phyloP scores from a whole-genome alignment of 805 yeast genomes.

The Yarrowia sp. region DNA sequence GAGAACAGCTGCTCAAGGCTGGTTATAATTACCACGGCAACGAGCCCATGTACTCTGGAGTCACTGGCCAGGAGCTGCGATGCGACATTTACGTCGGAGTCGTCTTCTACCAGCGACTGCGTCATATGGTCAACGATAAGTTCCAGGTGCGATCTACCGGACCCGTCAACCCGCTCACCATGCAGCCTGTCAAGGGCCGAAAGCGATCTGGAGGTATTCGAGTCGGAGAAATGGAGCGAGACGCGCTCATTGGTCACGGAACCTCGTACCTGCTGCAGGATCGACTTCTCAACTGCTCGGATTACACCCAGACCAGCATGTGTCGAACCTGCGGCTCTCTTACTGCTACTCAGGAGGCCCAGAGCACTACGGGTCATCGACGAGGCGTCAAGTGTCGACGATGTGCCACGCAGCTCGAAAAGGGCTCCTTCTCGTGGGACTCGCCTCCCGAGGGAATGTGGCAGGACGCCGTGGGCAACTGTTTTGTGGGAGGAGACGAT shows the following conservation, averaged over 20 bases:
- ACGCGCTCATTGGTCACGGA: slow-evolving; percentile 98
- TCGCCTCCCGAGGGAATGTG: slow-evolving; percentile 52
- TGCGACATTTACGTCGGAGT: slow-evolving; percentile 96
- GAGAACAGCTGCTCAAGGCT: slow-evolving; percentile 80
- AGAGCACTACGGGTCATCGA: slow-evolving; percentile 81
- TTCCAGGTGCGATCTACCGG: slow-evolving; percentile 99
- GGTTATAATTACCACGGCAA: slow-evolving; percentile 98
- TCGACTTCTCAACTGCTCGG: slow-evolving; percentile 90
- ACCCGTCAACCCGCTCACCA: slow-evolving; percentile 92
- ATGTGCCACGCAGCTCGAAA: slow-evolving; percentile 56
- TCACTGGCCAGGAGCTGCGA: slow-evolving; percentile 94
- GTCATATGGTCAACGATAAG: slow-evolving; percentile 99
- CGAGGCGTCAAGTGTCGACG: slow-evolving; percentile 84
- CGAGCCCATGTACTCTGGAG: slow-evolving; percentile 98
- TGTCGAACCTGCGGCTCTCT: slow-evolving; percentile 94
- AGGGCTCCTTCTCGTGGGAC: slow-evolving; percentile 39
- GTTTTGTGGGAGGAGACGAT: slow-evolving; percentile 85
- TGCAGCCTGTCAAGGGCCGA: slow-evolving; percentile 99
- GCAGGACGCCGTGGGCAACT: slow-evolving; percentile 96
- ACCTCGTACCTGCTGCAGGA: slow-evolving; percentile 93
- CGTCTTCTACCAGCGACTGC: slow-evolving; percentile 94
- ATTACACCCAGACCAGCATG: slow-evolving; percentile 84
- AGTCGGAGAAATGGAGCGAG: slow-evolving; percentile 99
- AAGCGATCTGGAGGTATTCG: slow-evolving; percentile 99
- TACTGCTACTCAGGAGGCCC: slow-evolving; percentile 82